Evolutionary conservation across 2,329 filamentous ascomycete species (phyloP), one percentile per base, ranked within the genome.

Genomic region (Phialocephala sp.): DNA sequence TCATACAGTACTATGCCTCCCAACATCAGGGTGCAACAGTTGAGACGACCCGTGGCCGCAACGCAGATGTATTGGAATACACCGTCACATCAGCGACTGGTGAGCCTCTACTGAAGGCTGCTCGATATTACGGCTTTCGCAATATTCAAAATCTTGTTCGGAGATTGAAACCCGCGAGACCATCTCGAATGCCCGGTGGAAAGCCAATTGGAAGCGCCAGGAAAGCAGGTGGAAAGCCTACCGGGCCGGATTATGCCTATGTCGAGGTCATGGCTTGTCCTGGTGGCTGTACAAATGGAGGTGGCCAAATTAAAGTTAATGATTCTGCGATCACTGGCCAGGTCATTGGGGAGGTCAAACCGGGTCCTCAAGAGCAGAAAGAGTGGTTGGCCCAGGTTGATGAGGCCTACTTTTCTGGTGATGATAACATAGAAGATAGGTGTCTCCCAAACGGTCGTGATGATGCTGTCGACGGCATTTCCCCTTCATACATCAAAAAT

Each of bases 221-320:
- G 65, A 85, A 82, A 68, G 82, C 81, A 6, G 80, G 77, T 18
- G 85, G 80, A 8, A 85, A 85, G 72, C 61, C 77, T 20, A 76
- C 78, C 20, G 78, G 80, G 5, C 79, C 86, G 8, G 92, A 97
- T 41, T 94, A 94, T 77, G 86, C 91, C n/a, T 98, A 97, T 78
- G 91, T 98, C 35, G 95, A 99, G 79, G 95, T 99, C 65, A 99
- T 99, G 95, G 95, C 95, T 15, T 99, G 95, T 78, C 95, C 95
- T 0, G 95, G 95, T n/a, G 95, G 95, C 2, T 99, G 95, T 80
- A 99, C 95, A 62, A 99, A 99, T 73, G 95, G 95, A 1, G 95
- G 95, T 43, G 95, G 95, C 0, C 95, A 99, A 81, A 89, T 99
- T 76, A 97, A 97, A 76, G 87, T 92, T 32, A 91, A 93, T 61